Evolutionary conservation across 352 stramenopile genomes (phyloP).

Genomic region (Phytophthora crassamura): DNA sequence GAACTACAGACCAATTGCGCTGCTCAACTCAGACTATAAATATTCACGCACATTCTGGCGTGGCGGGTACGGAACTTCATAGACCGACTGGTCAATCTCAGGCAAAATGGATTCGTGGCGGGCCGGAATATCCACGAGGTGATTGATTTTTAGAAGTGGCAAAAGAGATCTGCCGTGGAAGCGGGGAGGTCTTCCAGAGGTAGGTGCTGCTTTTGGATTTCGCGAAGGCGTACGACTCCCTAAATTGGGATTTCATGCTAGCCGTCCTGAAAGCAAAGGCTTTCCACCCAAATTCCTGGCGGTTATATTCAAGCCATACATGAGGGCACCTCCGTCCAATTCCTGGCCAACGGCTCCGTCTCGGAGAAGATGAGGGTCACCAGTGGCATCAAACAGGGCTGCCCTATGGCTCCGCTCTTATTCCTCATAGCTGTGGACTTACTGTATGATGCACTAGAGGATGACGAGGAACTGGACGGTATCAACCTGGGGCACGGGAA

Average conservation of each 20-base stretch:
- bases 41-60: slow-evolving; percentile 3
- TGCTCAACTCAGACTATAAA: slow-evolving; percentile 20
- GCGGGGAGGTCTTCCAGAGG: not conserved
- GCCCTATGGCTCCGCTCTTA: not conserved
- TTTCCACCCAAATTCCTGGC: not conserved
- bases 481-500: not conserved
- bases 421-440: slow-evolving; percentile 13
- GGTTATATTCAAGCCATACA: not conserved
- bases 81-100: too few relatives aligned
- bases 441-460: not conserved
- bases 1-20: slow-evolving; percentile 14
- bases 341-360: not conserved
- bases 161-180: not conserved
- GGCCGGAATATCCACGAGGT: slow-evolving; percentile 8
- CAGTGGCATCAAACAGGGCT: slow-evolving; percentile 12
- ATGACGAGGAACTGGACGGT: not conserved
- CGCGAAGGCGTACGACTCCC: slow-evolving; percentile 13
- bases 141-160: slow-evolving; percentile 12
- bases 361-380: not conserved
- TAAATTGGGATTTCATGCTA: slow-evolving; percentile 1
- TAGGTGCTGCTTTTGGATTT: slow-evolving; percentile 12
- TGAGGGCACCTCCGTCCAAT: not conserved
- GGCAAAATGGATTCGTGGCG: slow-evolving; percentile 4
- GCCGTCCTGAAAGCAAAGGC: slow-evolving; percentile 1
- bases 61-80: slow-evolving; percentile 1